These are phyloP conservation scores for Phytopythium litorale DNA, from an alignment of 352 stramenopile species.

Conservation along the genomic window DNA sequence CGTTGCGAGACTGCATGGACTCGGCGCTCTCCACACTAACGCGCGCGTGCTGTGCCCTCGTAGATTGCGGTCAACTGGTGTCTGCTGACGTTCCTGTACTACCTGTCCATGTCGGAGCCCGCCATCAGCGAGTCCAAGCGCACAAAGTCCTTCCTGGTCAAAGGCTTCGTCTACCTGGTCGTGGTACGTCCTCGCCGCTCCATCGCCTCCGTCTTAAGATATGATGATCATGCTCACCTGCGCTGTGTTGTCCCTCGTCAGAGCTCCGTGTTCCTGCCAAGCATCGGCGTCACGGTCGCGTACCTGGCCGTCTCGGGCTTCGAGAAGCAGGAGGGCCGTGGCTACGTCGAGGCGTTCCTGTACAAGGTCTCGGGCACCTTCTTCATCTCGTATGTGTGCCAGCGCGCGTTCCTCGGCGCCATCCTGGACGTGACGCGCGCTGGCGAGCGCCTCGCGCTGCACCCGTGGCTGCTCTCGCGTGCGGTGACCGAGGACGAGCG, in stretches of 20 bases:
- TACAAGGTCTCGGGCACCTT: conserved; percentile 84
- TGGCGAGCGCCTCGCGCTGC: conserved; percentile 54
- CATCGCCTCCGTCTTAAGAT: neutral
- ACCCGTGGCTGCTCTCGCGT: conserved; percentile 65
- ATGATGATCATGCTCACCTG: neutral
- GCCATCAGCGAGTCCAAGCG: conserved; percentile 62
- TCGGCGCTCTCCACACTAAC: neutral
- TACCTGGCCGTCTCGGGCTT: conserved; percentile 71
- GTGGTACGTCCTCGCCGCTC: conserved; percentile 34
- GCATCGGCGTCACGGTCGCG: conserved; percentile 70
- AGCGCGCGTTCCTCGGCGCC: conserved; percentile 67
- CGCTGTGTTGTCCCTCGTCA: conserved; percentile 10
- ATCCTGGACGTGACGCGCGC: conserved; percentile 72
- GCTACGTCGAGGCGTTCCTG: conserved; percentile 78
- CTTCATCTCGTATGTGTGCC: conserved; percentile 86
- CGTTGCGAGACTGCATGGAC: neutral
- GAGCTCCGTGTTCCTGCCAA: conserved; percentile 77
- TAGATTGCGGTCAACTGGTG: conserved; percentile 79
- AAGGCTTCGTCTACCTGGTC: conserved; percentile 74
- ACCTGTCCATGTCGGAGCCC: conserved; percentile 62
- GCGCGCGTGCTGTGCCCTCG: neutral
- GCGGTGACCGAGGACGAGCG: conserved; percentile 57
- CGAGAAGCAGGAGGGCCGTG: conserved; percentile 35
- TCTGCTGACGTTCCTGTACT: conserved; percentile 64
- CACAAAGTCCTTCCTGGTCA: conserved; percentile 67